Evolutionary conservation across 345 rosid genomes (phyloP), one percentile per base, ranked within the genome.

Genomic region (Iberis pinnata): DNA sequence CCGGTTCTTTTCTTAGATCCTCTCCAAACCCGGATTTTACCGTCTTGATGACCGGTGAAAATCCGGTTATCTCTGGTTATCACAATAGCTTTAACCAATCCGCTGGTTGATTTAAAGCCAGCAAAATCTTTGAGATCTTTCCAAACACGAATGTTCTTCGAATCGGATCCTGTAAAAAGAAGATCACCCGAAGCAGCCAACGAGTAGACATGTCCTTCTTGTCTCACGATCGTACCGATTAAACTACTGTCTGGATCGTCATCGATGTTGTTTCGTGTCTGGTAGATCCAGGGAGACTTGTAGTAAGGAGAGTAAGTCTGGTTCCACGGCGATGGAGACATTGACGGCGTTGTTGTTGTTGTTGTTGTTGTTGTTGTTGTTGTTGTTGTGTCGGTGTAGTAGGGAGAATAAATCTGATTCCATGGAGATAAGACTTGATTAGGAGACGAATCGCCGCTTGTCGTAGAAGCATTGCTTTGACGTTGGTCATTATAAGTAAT

Each of bases 91-190:
- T 78, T 78, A 1, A 78, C 80, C 47, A 80, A 68, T 3, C 90
- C 90, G 8, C 87, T 78, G 47, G 37, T 71, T 17, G 84, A 68
- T 62, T 80, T 83, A 39, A 83, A 83, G 4, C 92, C 87, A 0
- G 83, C 4, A 29, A 69, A 55, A 12, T 83, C 83, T 55, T 73
- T 66, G 41, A 80, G 53, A 25, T 80, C 74, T 69, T 69, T 80
- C 92, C 92, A 83, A 0, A 80, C 84, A 1, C 87, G 75, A 18
- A 83, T 75, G 75, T 83, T 83, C 69, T 72, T 80, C 50, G 87
- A 78, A 25, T 78, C 87, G 0, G 92, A 80, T 10, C 92, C 92
- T 0, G 92, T 83, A 60, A 75, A 83, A 3, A 83, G 46, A 53
- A 83, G 71, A 42, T 78, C 74, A 4, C 84, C 80, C 0, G 52